Conservation (phyloP, 495 filamentous ascomycete species). For the Penicillium paxilli region DNA sequence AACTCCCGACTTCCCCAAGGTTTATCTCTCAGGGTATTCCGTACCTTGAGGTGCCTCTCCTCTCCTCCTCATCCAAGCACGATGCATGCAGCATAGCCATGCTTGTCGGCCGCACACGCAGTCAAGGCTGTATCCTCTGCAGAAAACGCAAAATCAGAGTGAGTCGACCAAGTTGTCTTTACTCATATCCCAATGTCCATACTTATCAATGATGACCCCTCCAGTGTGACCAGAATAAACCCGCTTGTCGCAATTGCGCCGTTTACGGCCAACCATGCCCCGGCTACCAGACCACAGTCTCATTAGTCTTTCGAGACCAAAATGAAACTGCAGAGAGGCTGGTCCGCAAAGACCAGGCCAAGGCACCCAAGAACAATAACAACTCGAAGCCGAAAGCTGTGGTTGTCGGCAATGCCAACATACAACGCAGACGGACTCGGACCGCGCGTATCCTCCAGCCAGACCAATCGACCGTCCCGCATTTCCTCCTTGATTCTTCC, state of each 20-base stretch:
- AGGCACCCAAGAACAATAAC: neutral
- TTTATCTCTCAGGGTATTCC: neutral
- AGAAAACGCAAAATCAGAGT: slow-evolving; percentile 1
- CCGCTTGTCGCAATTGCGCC: slow-evolving; percentile 14
- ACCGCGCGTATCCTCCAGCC: neutral
- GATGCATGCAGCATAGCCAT: neutral
- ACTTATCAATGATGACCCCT: too few relatives aligned
- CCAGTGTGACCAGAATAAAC: slow-evolving; percentile 9
- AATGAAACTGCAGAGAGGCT: slow-evolving; percentile 1
- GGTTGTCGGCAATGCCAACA: neutral
- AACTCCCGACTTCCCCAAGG: neutral
- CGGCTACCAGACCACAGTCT: slow-evolving; percentile 6
- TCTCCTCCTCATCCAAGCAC: neutral
- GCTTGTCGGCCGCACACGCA: neutral
- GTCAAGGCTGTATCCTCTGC: slow-evolving; percentile 1
- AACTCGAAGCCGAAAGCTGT: neutral
- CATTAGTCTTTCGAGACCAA: slow-evolving; percentile 6
- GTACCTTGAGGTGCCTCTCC: neutral
- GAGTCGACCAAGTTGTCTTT: neutral
- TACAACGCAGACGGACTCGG: neutral
- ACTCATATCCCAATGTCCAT: too few relatives aligned
- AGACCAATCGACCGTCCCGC: neutral
- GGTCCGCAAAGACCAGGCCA: neutral
- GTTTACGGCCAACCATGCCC: slow-evolving; percentile 14
- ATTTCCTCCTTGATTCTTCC: slow-evolving; percentile 8